A percentile compares a stretch with the other conserved stretches of the same genome.
Evolutionary conservation across 1,284 basidiomycete genomes (phyloP).

Genomic region (Porogramme epimiltina): DNA sequence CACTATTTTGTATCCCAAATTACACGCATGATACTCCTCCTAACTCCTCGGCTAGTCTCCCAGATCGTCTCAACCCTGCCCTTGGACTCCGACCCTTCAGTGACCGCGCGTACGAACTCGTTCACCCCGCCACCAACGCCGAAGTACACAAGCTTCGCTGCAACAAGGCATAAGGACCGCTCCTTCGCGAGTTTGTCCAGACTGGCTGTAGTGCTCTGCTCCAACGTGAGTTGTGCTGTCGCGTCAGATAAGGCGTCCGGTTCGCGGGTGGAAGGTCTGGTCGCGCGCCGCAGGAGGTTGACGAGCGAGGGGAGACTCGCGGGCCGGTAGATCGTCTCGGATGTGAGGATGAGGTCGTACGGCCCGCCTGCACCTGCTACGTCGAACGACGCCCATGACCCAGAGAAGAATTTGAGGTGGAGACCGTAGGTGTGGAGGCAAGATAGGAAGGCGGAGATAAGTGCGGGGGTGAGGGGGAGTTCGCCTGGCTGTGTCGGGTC

Average conservation of each 20-base stretch:
- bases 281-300: slow-evolving; percentile 47
- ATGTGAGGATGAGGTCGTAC: slow-evolving; percentile 82
- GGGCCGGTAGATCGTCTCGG: slow-evolving; percentile 90
- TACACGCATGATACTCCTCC: slow-evolving; percentile 9
- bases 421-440: slow-evolving; percentile 60
- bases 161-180: slow-evolving; percentile 63
- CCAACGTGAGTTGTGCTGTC: slow-evolving; percentile 1
- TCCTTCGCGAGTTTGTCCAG: slow-evolving; percentile 1
- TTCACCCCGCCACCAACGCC: slow-evolving; percentile 91
- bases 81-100: background rate
- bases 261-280: slow-evolving; percentile 8
- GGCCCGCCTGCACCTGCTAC: slow-evolving; percentile 24
- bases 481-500: slow-evolving; percentile 43
- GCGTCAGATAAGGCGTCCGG: slow-evolving; percentile 1
- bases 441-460: slow-evolving; percentile 25
- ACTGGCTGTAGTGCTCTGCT: background rate
- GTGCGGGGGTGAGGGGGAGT: slow-evolving; percentile 66
- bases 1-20: slow-evolving; percentile 5
- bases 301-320: slow-evolving; percentile 73
- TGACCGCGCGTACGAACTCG: slow-evolving; percentile 52
- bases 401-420: slow-evolving; percentile 76
- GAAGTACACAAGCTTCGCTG: slow-evolving; percentile 93
- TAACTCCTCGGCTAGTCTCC: slow-evolving; percentile 8
- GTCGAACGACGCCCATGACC: slow-evolving; percentile 74
- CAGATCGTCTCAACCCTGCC: slow-evolving; percentile 5